Evolutionary conservation across 768 basidiomycete species (phyloP), one percentile per base, ranked within the genome.

Genomic region (Boletus insuetus): DNA sequence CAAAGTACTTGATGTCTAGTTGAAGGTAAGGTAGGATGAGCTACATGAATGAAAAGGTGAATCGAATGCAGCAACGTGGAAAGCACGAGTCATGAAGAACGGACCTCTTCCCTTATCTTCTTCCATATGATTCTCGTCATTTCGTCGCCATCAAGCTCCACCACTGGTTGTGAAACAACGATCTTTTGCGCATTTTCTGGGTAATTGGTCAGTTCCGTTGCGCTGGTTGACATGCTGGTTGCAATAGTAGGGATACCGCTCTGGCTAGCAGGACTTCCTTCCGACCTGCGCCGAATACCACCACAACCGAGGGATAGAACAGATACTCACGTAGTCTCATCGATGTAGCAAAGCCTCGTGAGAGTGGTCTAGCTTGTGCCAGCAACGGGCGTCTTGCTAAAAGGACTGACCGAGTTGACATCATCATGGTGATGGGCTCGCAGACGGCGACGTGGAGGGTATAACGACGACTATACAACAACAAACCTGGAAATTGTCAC

Each of bases 91-190:
- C 0, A 20, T 8, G 38, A 40, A 51, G 47, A 22, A 74, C 82
- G 56, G 53, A 93, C 94, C 84, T 97, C 93, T 66, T 97, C 90
- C 54, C 91, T 80, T 67, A 95, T 94, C 80, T 94, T 94, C 83
- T 94, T 94, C 94, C 92, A 98, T 71, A 98, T 99, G 67, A 99
- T 97, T 62, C 96, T 81, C 34, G 96, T 99, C 96, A 98, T 98
- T 76, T 99, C 96, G 74, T 97, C 95, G 45, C 94, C 94, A 71
- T 98, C 94, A 49, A 98, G 83, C 75, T 97, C 94, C 46, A 97
- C 94, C 44, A 97, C 83, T 7, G 94, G 94, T 66, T 94, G 94
- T 67, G 82, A 76, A 47, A 94, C 94, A 29, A 79, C 80, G 65
- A 97, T 95, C 70, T 88, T 90, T 24, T 63, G 51, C 16, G 56